A percentile compares a stretch with the other conserved stretches of the same genome.
Conservation (phyloP, 2,329 filamentous ascomycete genomes). For the Tolypocladium nubicola region DNA sequence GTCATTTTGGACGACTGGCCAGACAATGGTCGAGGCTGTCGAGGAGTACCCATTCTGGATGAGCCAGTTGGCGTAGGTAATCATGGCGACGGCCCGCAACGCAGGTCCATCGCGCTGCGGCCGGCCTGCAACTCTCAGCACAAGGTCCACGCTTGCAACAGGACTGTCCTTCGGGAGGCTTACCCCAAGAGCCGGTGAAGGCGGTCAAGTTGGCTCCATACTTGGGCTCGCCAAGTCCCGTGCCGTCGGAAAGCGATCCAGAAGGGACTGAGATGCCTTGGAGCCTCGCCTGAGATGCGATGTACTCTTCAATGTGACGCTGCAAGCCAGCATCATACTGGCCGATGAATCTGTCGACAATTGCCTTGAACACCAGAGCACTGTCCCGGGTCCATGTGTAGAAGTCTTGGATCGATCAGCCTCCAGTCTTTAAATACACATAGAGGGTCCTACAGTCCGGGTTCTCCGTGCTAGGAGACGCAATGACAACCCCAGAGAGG, state of each 20-base stretch:
- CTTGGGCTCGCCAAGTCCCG: constrained; percentile 61
- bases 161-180: neutral
- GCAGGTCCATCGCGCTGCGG: constrained; percentile 74
- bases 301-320: constrained; percentile 54
- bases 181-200: constrained; percentile 59
- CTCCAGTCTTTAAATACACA: no score
- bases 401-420: constrained; percentile 44
- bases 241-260: constrained; percentile 40
- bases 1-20: constrained; percentile 69
- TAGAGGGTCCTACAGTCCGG: constrained; percentile 42
- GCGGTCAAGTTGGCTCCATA: constrained; percentile 53
- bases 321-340: constrained; percentile 49
- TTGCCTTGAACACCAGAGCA: constrained; percentile 56
- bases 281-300: constrained; percentile 53
- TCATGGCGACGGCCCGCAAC: constrained; percentile 62
- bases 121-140: constrained; percentile 32
- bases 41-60: constrained; percentile 52
- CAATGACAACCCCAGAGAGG: constrained; percentile 41
- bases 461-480: constrained; percentile 40
- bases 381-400: constrained; percentile 73
- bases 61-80: constrained; percentile 63
- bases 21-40: constrained; percentile 46
- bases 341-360: constrained; percentile 55
- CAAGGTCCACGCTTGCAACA: neutral
- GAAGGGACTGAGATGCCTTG: constrained; percentile 62